Conservation (phyloP, 73 alveolate genomes). For the Paramecium caudatum region DNA sequence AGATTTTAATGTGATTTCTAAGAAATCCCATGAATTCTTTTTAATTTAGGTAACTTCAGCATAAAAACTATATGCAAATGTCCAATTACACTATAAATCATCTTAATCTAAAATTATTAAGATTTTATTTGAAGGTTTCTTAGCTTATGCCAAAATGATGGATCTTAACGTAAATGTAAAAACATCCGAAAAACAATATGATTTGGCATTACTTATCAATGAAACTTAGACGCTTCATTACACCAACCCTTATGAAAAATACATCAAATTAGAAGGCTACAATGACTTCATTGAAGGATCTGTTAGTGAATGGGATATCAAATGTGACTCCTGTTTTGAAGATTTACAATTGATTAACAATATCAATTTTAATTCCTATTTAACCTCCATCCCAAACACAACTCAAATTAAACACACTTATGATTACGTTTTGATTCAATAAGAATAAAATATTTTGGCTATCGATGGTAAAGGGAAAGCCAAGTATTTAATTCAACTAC, state of each 20-base stretch:
- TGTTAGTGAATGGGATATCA: slow-evolving; percentile 15
- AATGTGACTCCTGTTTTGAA: background rate
- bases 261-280: background rate
- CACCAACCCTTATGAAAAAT: background rate
- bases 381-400: background rate
- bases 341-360: slow-evolving; percentile 10
- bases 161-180: background rate
- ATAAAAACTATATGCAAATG: background rate
- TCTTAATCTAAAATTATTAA: slow-evolving; percentile 7
- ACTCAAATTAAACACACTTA: slow-evolving; percentile 2
- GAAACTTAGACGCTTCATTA: background rate
- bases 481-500: slow-evolving; percentile 28
- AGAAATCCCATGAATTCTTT: background rate
- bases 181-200: background rate
- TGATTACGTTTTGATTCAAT: slow-evolving; percentile 29
- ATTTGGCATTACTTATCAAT: background rate
- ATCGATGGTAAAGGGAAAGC: slow-evolving; percentile 3
- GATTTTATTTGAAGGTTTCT: background rate
- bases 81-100: background rate
- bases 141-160: slow-evolving; percentile 16
- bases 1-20: background rate
- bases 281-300: slow-evolving; percentile 9
- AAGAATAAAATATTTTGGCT: slow-evolving; percentile 8
- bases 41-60: background rate
- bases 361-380: background rate